These are phyloP conservation scores for Geranomyces michiganensis DNA, from an alignment of 192 early-diverging fungal species.

Conservation along the genomic window DNA sequence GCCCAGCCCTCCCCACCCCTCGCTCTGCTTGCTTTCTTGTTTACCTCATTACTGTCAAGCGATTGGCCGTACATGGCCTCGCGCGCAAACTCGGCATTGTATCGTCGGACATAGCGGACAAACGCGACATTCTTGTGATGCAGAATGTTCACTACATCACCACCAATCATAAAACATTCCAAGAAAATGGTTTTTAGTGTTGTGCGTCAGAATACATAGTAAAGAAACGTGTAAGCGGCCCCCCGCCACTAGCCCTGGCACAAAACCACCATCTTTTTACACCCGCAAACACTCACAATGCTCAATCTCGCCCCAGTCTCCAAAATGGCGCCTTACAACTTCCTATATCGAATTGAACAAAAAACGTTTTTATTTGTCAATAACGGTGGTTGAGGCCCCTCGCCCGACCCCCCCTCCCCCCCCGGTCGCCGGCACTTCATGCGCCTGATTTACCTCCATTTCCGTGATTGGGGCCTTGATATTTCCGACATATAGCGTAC, in stretches of 20 bases:
- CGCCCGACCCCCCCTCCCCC: no score
- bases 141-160: constrained; percentile 66
- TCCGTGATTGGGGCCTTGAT: constrained; percentile 35
- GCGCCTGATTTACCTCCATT: constrained; percentile 39
- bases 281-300: constrained; percentile 55
- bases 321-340: constrained; percentile 68
- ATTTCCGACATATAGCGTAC: constrained; percentile 80
- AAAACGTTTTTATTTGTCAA: background rate
- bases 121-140: constrained; percentile 77
- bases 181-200: no score
- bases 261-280: no score
- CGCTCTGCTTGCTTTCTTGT: no score
- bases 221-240: no score
- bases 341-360: constrained; percentile 29
- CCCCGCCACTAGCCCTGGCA: no score
- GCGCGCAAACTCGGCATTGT: constrained; percentile 85
- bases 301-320: constrained; percentile 77
- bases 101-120: constrained; percentile 71
- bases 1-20: no score
- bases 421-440: no score
- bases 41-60: constrained; percentile 75
- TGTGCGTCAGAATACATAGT: no score
- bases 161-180: background rate
- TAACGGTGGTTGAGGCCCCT: no score
- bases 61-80: constrained; percentile 86